These are phyloP conservation scores for Podospora australis DNA, from an alignment of 495 filamentous ascomycete genomes.

Conservation along the genomic window DNA sequence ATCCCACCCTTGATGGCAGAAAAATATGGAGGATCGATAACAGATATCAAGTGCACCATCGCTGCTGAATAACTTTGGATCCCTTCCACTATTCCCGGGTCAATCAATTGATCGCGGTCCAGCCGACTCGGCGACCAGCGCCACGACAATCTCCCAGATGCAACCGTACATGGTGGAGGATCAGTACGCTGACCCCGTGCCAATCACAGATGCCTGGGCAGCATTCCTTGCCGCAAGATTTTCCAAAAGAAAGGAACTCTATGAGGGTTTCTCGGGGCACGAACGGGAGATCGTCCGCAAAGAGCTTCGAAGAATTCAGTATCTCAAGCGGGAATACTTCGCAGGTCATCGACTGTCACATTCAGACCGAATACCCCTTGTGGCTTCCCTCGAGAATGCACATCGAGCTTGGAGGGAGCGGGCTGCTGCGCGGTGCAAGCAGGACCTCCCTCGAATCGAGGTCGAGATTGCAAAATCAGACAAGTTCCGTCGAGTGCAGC, in stretches of 20 bases:
- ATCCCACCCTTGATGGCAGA: no score
- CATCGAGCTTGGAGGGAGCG: slow-evolving; percentile 15
- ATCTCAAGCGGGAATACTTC: slow-evolving; percentile 20
- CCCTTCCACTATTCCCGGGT: background rate
- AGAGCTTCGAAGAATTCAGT: slow-evolving; percentile 22
- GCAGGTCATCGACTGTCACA: slow-evolving; percentile 12
- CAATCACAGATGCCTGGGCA: slow-evolving; percentile 21
- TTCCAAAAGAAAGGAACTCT: slow-evolving; percentile 16
- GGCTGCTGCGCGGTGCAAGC: slow-evolving; percentile 6
- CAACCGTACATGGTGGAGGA: slow-evolving; percentile 14
- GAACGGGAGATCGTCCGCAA: slow-evolving; percentile 22
- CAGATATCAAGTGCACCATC: background rate
- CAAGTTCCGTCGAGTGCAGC: slow-evolving; percentile 1
- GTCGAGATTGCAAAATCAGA: slow-evolving; percentile 10
- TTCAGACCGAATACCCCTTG: slow-evolving; percentile 10
- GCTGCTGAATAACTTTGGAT: background rate
- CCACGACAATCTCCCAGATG: slow-evolving; percentile 4
- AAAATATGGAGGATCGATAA: no score
- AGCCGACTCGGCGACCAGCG: no score
- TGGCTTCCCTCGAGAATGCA: slow-evolving; percentile 12
- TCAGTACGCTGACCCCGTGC: slow-evolving; percentile 20
- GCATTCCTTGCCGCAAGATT: slow-evolving; percentile 18
- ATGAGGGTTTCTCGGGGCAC: slow-evolving; percentile 11
- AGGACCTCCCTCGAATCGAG: slow-evolving; percentile 13
- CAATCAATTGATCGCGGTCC: background rate